Evolutionary conservation across 352 stramenopile species (phyloP), one percentile per base, ranked within the genome.

Genomic region (Globisporangium lucens): DNA sequence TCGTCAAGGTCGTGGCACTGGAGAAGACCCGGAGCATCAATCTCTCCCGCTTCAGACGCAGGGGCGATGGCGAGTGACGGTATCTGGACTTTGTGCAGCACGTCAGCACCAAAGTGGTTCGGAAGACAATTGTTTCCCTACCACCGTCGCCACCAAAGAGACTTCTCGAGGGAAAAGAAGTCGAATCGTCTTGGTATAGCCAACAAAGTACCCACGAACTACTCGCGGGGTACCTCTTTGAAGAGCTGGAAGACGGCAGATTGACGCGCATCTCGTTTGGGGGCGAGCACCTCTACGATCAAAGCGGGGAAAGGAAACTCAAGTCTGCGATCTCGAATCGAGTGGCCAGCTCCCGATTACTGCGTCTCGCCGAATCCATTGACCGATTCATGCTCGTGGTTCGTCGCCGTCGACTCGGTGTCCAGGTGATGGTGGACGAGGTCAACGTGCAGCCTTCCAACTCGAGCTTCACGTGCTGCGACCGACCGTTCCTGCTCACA

Each of bases 241-340:
- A 85, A 59, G 73, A 84, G 67, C 75, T 75, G 30, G 59, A 65
- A 7, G 75, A 55, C 27, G 70, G 74, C 2, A 60, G 60, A 4
- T 64, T 62, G 20, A 85, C 77, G 35, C 75, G 74, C 27, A 69
- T 88, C 17, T 35, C 76, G 30, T 84, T 83, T 64, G 74, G 76
- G 22, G 75, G 75, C 3, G 79, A 85, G 43, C 64, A 78, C 51
- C 35, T 51, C 30, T 36, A 56, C 35, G 36, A 62, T 8, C 35
- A 62, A 17, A 56, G 53, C 27, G 63, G 27, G 3, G 29, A 33
- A 2, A 15, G 35, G 2, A 0, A 2, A 6, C 15, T 58, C 0
- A 10, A 24, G 0, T 27, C 27, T 8, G 3, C 4, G 7, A 17
- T 58, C 12, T 43, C 38, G 5, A 52, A 51, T 6, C 63, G 38